Base-by-base conservation (phyloP, 371 early-diverging fungal genomes). In the Mortierella sp. region DNA sequence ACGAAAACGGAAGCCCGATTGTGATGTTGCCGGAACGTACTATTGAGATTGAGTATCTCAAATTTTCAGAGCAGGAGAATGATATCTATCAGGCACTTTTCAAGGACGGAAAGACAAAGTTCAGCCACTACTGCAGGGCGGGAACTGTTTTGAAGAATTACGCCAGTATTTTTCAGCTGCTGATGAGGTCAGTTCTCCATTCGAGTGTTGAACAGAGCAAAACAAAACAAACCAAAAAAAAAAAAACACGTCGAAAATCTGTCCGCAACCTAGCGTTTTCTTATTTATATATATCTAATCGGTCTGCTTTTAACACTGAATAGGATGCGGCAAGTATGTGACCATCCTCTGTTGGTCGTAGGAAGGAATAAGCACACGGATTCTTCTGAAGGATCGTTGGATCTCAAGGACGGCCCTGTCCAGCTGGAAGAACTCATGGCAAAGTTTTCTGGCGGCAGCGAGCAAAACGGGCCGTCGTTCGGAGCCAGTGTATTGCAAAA, bases 141-240 rank as follows among this genome's bases (percentile, higher is more conserved):
- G 93, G 92, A 15, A 93, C 97, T 1, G 94, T 97, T 8, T 81
- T 95, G 50, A 95, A 93, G 79, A 92, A 98, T 68, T 99, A 97
- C 72, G 97, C 97, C 42, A 92, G 95, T 68, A 96, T 98, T 59
- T 92, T 93, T 78, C 92, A 92, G 64, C 79, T 93, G 48, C 80
- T 93, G 30, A 92, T 87, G 50, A 87, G 87, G 58, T 75, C 47
- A 56, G 41, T 37, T 28, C 12, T n/a, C n/a, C n/a, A n/a, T n/a
- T n/a, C n/a, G n/a, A n/a, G n/a, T n/a, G n/a, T n/a, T n/a, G n/a
- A n/a, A n/a, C n/a, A n/a, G n/a, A n/a, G n/a, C n/a, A n/a, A n/a
- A n/a, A n/a, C n/a, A n/a, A n/a, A n/a, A n/a, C n/a, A n/a, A n/a
- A n/a, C n/a, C n/a, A n/a, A n/a, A n/a, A n/a, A n/a, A n/a, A n/a